Base-by-base conservation (phyloP, 2,329 filamentous ascomycete genomes). In the Penicillium hordei region DNA sequence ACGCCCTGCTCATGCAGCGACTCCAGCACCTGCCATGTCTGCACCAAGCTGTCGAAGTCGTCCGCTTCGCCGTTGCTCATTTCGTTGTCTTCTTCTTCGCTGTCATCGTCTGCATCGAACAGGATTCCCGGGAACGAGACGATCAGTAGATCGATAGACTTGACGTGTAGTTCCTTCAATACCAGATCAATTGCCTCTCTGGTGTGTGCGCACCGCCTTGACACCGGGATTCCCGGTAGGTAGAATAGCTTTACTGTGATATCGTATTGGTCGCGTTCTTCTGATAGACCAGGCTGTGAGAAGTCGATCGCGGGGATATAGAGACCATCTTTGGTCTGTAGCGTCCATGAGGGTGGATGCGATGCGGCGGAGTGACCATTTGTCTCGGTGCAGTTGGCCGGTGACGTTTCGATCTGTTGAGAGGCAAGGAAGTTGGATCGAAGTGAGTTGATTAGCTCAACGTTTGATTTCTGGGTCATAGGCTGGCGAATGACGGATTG, bases 241-340 rank as follows among this genome's bases (percentile, higher is more conserved):
- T 94, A 95, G 80, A 99, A 99, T 23, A 99, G 78, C 77, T 99
- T 99, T 60, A 94, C 88, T 0, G 93, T 97, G 69, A 97, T 92
- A 71, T 97, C 92, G 79, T 99, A 99, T 65, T 92, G 87, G 58
- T 84, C 81, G 27, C 89, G 82, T 65, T 96, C 92, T 71, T 99
- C 94, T 33, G 86, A 82, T 45, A 99, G 80, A 0, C 89, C 89
- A 4, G 85, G 86, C 31, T 83, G 78, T 13, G 84, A 80, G 81
- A 89, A 90, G 73, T 91, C 86, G 71, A 93, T 86, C 40, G 88
- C 84, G 46, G 93, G 93, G 40, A 97, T 84, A 71, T 89, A 93
- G 45, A 93, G 81, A 5, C 82, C 81, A 48, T 80, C 79, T 40
- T 79, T 81, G 45, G 86, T 81, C 51, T 79, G 79, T 58, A 83